phyloP scores from a whole-genome alignment of 139 green algal species.

The Picochlorum sp. region DNA sequence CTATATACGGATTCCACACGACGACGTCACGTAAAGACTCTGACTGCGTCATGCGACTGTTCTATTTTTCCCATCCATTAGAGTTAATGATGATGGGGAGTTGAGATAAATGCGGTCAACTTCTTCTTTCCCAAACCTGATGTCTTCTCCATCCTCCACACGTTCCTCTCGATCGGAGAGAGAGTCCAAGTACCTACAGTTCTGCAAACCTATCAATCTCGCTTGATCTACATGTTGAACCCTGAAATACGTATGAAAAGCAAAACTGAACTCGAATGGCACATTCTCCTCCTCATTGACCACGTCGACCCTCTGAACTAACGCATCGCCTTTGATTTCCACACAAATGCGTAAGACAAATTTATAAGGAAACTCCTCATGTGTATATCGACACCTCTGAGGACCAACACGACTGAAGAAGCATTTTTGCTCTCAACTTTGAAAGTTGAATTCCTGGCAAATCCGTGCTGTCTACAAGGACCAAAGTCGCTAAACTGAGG shows the following conservation, averaged over 20 bases:
- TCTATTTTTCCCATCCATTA: constrained; percentile 9
- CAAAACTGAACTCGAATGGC: constrained; percentile 55
- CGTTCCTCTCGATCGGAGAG: constrained; percentile 21
- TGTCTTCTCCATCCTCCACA: constrained; percentile 23
- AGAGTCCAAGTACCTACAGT: constrained; percentile 64
- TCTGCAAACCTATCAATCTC: constrained; percentile 37
- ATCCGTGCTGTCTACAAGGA: constrained; percentile 65
- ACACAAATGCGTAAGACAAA: constrained; percentile 22
- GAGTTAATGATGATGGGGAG: constrained; percentile 41
- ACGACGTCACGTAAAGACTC: constrained; percentile 18
- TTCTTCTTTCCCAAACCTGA: constrained; percentile 38
- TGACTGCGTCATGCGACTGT: constrained; percentile 14
- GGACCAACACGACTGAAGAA: constrained; percentile 17
- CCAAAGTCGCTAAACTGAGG: constrained; percentile 79
- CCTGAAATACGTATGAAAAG: constrained; percentile 79
- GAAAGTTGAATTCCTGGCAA: constrained; percentile 69
- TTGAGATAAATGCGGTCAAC: constrained; percentile 69
- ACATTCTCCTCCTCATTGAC: not conserved
- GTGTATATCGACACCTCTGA: constrained; percentile 13
- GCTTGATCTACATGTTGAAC: constrained; percentile 23
- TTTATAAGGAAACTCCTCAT: constrained; percentile 27
- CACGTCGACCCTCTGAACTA: not conserved
- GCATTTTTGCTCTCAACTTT: constrained; percentile 17
- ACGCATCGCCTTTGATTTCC: not conserved
- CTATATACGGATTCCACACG: constrained; percentile 24